Evolutionary conservation across 768 basidiomycete species (phyloP), one percentile per base, ranked within the genome.

Genomic region (Rhodotorula graminis): DNA sequence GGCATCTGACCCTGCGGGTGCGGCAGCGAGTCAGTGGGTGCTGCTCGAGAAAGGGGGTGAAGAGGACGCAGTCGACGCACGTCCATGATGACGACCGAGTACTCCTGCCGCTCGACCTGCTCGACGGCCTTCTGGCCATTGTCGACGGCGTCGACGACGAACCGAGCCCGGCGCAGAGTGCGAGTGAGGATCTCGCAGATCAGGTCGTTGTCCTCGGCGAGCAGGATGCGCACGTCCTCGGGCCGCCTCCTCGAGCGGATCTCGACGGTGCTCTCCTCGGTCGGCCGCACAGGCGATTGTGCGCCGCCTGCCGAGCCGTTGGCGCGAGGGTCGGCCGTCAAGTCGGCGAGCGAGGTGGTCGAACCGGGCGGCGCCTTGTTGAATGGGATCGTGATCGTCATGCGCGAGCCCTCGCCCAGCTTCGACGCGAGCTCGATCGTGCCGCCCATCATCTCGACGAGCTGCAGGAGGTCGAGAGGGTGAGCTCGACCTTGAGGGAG

Each of bases 61-160:
- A 49, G 29, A 53, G 25, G 25, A 49, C 27, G 33, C 15, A 15
- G 18, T 3, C 0, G 14, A 63, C 75, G 25, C 46, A 78, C 66
- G 47, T 80, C 81, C 75, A 81, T 72, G 42, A 82, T 63, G 56
- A 81, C 78, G 42, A 81, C 37, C 61, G 81, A 79, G 73, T 77
- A 81, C 12, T 27, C 53, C 25, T 65, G 75, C 19, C 61, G 64
- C 31, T 81, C 77, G 16, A 80, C 77, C 9, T 74, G 75, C 15
- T 77, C 73, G 50, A 81, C 40, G 18, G 80, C 80, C 27, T 76
- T 53, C 19, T 68, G 65, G 3, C 82, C 82, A 69, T 81, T 77
- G 23, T 65, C 61, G 42, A 79, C 80, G 2, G 79, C 76, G 25
- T 71, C 68, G 63, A 81, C 69, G 16, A 74, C n/a, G 53, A 74